Base-by-base conservation (phyloP, 441 rosid species). In the Pelargonium citronellum region DNA sequence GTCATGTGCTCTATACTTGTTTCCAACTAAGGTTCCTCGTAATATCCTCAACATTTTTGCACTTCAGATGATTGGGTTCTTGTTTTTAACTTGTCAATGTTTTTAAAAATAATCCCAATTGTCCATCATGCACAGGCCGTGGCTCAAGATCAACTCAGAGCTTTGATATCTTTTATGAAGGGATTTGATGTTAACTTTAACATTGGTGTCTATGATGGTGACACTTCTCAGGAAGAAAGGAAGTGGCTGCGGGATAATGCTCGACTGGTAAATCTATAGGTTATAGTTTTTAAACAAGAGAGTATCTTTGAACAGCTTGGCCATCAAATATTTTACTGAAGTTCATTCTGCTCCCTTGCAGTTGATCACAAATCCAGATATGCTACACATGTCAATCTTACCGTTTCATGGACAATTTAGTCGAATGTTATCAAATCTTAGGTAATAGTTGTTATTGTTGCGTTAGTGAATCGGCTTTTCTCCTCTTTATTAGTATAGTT, bases 351-450 rank as follows among this genome's bases (percentile, higher is more conserved):
- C 76, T 72, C 75, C 69, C 53, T 22, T 77, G 83, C 85, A 95
- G 99, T 83, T 95, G 79, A 95, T 95, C 71, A 95, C 99, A 71
- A 95, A 95, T 89, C 99, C 99, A 51, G 99, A 95, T 80, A 95
- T 95, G 98, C 80, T 95, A 20, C 97, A 95, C 79, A 78, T 83
- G 83, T 86, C 97, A 79, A 88, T 95, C 71, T 83, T 95, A 82
- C 99, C 96, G 24, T 80, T 70, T 37, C 99, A 91, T 81, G 77
- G 84, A 72, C 85, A 89, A 80, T 95, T 95, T 75, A 75, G 82
- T 71, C 84, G 96, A 74, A 85, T 95, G 78, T 81, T 92, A 75
- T 81, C 94, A 67, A 92, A 87, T 76, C 87, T 95, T 58, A 87
- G 97, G 99, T 95, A 84, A 77, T 43, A 68, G 64, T 70, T 60